Evolutionary conservation across 495 filamentous ascomycete species (phyloP), one percentile per base, ranked within the genome.

Genomic region (Penicillium flavigenum): DNA sequence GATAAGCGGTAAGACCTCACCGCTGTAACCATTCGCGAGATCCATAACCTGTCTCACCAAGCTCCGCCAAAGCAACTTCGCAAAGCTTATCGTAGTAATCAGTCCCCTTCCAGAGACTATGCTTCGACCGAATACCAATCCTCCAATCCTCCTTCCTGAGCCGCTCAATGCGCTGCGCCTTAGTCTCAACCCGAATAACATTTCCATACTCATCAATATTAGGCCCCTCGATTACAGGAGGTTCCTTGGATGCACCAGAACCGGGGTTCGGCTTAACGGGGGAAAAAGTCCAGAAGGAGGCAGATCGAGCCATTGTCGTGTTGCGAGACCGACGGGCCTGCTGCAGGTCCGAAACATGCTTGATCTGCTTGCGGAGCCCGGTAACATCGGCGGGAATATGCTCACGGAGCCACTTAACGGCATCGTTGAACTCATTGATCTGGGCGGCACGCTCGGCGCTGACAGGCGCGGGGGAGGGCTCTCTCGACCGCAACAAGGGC

Each of bases 211-310:
- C 32, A 46, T 65, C 62, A 10, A 69, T 41, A 17, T 38, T 53
- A 1, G 49, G 44, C 14, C 61, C 60, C 4, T 49, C 36, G 12
- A 48, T 44, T 0, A 31, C 8, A 44, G 39, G 24, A 14, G 20
- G 36, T 1, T 14, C 11, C 10, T 24, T 5, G 0, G 36, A 44
- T 22, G 19, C 31, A 3, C 34, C 47, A 8, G 54, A 27, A 16
- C 42, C 34, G 16, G 58, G 47, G 5, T 47, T 46, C n/a, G 42
- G 16, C 19, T 65, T 65, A 26, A 72, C 32, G 10, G 65, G 65
- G 34, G 62, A 61, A 49, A 79, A 78, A 31, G 61, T 76, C 76
- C 76, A 79, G 54, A 76, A 77, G 0, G 74, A 79, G 0, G 58
- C 59, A 9, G 66, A 66, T 4, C 69, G 73, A 1, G 54, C 57